Evolutionary conservation across 2,329 filamentous ascomycete species (phyloP), one percentile per base, ranked within the genome.

Genomic region (Colletotrichum simmondsii): DNA sequence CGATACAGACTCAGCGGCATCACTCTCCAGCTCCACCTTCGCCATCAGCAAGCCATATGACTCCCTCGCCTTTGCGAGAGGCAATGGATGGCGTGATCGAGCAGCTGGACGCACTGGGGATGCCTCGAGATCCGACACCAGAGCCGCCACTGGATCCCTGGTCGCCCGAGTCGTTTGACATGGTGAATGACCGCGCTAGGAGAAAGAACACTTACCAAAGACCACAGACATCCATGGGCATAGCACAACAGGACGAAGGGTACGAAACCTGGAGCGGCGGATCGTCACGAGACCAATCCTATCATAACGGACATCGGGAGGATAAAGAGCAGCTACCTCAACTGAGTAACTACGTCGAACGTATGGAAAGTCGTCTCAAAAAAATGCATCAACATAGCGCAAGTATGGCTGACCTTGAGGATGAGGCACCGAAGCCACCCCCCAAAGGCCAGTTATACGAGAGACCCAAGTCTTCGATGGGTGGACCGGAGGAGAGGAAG

Each of bases 71-170:
- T 0, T 85, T 99, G 3, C 90, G 97, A 72, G 95, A 95, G 81
- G 97, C 97, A 1, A 99, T 99, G 95, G 96, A 98, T 79, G 96
- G 97, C 81, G 95, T 99, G 4, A 98, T 98, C 91, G 95, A 97
- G 76, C 97, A 97, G 68, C 84, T 99, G 56, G 93, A 97, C 79
- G 95, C 95, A 73, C 94, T 99, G 87, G 92, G 92, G 22, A 86
- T 92, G 77, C 86, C 89, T 54, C 87, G 88, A 68, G 84, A 88
- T 26, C 86, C 74, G 78, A 87, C 89, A 32, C 88, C 90, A 1
- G 87, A 90, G 54, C 85, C 88, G 0, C 85, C 89, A 0, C 82
- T 91, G 10, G 91, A 95, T 78, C 92, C 95, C 5, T 99, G 97
- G 97, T 97, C 95, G 0, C 95, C 95, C 0, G 95, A 98, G 77